Percentiles rank a stretch among this genome's conserved stretches.
These are phyloP conservation scores for Salix viminalis DNA, from an alignment of 345 rosid genomes.

Conservation along the genomic window DNA sequence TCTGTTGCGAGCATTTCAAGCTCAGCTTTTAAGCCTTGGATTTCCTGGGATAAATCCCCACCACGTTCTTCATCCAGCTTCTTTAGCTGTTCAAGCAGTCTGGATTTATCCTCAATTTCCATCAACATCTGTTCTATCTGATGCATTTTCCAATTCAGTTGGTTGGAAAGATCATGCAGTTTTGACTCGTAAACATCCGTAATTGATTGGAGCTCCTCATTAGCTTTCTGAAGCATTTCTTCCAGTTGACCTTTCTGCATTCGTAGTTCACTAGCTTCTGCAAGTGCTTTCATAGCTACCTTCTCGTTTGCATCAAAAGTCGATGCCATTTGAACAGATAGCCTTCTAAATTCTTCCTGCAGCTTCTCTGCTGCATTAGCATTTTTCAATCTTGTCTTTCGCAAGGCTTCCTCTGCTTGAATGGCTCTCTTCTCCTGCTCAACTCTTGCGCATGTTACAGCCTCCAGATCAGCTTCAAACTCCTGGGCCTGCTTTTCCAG, in stretches of 20 bases:
- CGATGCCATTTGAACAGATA: constrained; percentile 72
- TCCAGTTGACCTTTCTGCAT: constrained; percentile 57
- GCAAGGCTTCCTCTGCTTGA: constrained; percentile 70
- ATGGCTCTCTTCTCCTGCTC: constrained; percentile 87
- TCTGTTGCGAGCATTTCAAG: constrained; percentile 34
- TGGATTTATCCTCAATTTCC: constrained; percentile 48
- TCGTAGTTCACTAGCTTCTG: constrained; percentile 60
- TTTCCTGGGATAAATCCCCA: constrained; percentile 36
- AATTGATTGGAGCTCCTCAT: constrained; percentile 44
- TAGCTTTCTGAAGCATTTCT: constrained; percentile 55
- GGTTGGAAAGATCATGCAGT: constrained; percentile 40
- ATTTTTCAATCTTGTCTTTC: constrained; percentile 62
- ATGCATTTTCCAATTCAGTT: constrained; percentile 37
- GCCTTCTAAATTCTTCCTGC: constrained; percentile 72
- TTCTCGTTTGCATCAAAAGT: constrained; percentile 77
- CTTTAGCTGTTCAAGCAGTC: constrained; percentile 47
- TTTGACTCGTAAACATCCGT: constrained; percentile 50
- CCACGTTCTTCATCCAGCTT: constrained; percentile 43
- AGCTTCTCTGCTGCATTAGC: constrained; percentile 70
- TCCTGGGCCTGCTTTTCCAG: constrained; percentile 50
- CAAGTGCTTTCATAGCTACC: constrained; percentile 67
- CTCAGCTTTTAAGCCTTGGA: constrained; percentile 39
- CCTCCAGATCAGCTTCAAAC: constrained; percentile 63
- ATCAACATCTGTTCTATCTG: constrained; percentile 41
- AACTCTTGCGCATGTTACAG: constrained; percentile 44